Base-by-base conservation (phyloP, 257 asterid species). In the Catharanthus roseus region DNA sequence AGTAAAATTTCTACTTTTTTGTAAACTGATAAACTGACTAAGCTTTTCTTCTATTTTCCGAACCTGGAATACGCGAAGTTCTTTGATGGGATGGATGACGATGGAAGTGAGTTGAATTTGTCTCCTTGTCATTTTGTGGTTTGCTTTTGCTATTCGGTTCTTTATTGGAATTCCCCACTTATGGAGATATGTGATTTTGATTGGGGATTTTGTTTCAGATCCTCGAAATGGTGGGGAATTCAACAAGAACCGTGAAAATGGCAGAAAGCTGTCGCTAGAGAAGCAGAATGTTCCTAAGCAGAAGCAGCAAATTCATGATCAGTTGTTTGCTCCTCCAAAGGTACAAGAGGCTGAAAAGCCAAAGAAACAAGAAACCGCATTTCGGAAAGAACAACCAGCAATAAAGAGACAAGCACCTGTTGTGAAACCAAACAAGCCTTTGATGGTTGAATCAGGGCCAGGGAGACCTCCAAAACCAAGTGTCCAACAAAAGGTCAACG, bases 1-100 rank as follows among this genome's bases (percentile, higher is more conserved):
- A 33, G 26, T 54, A 33, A 4, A 50, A 58, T 9, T 45, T 66
- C 63, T 70, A 55, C 41, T 58, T 73, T 44, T 36, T 18, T 11
- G 65, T 55, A 39, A 58, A 67, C 82, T 85, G 76, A 88, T 55
- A 39, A 58, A 67, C 82, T 85, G 76, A 88, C 73, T 67, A 31
- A 12, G 18, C 69, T 81, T 76, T 41, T 31, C 23, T 78, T 73
- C 65, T 81, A 50, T 77, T 75, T 69, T 78, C 78, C 44, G 71
- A 79, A 50, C 51, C 62, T 66, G 82, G 64, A 72, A 72, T 47
- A 8, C 44, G 71, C 28, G 72, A 71, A 93, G 99, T 86, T 93
- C 89, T 93, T 93, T 75, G 99, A 93, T 38, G 96, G 91, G 82
- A 88, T 93, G 93, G 99, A 93, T 72, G 97, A 89, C 65, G 91